Evolutionary conservation across 306 rosid species (phyloP), one percentile per base, ranked within the genome.

Genomic region (Dryas octopetala): DNA sequence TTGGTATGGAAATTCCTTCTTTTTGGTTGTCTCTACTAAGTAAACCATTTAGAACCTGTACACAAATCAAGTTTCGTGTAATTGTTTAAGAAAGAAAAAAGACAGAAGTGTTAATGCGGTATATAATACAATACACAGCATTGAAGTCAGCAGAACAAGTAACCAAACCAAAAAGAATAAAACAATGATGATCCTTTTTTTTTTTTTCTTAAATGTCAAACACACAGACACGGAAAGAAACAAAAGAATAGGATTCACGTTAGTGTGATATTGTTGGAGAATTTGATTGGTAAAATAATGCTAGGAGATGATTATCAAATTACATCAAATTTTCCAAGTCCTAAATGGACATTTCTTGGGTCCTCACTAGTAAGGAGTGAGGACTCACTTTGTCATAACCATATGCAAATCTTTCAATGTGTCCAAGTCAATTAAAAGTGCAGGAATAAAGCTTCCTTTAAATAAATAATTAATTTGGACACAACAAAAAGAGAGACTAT

Each of bases 1-100:
- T 95, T 41, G 99, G 97, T 76, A 95, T 90, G 60, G 97, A 95
- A 86, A 95, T 95, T 78, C 97, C 99, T 84, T 95, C 99, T 84
- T 90, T 92, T 79, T 92, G 97, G 87, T 95, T 95, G 80, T 90
- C 97, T 88, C 99, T 90, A 74, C 81, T 89, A 46, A 95, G 95
- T 76, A 95, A 90, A 85, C 99, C 99, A 67, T 95, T 92, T 73
- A 95, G 88, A 86, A 95, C 99, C 99, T 95, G 90, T 85, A 87
- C 23, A 71, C 66, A 48, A 77, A 70, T 73, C 70, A 74, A 69
- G 51, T 28, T 32, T 53, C 69, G 67, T 74, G 45, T 64, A 75
- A 54, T 65, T 48, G 45, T 52, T 68, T 12, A 26, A 41, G 1
- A 17, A 54, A 40, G 23, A 71, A 26, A 68, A 60, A 38, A 53